Conservation (phyloP, 2,329 filamentous ascomycete genomes). For the Beauveria pseudobassiana region DNA sequence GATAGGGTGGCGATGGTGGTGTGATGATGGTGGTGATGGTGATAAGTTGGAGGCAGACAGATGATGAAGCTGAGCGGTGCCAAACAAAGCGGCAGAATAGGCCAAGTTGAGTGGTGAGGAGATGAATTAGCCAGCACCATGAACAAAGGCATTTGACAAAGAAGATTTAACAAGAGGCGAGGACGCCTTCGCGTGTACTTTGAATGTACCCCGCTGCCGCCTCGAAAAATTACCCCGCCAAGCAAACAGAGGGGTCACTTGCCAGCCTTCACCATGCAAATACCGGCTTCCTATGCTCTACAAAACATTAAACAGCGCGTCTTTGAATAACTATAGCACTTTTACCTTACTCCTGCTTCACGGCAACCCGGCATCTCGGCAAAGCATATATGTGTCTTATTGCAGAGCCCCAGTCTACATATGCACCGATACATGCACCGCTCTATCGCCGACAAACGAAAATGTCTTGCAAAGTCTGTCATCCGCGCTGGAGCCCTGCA, state of each 20-base stretch:
- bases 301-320: neutral
- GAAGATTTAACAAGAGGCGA: neutral
- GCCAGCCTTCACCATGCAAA: neutral
- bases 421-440: neutral
- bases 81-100: neutral
- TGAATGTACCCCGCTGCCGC: neutral
- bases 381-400: neutral
- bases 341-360: neutral
- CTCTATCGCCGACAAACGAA: neutral
- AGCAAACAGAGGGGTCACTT: neutral
- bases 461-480: neutral
- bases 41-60: neutral
- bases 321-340: no score
- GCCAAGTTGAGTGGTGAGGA: neutral
- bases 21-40: neutral
- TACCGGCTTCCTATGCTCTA: neutral
- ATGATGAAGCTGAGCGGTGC: neutral
- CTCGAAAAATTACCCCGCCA: constrained; percentile 2
- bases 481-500: neutral
- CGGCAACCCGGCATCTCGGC: neutral
- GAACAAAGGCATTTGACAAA: no score
- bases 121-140: neutral
- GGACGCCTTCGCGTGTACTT: neutral
- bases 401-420: neutral
- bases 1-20: neutral